Evolutionary conservation across 805 yeast species (phyloP).

Genomic region (Metschnikowia matae): DNA sequence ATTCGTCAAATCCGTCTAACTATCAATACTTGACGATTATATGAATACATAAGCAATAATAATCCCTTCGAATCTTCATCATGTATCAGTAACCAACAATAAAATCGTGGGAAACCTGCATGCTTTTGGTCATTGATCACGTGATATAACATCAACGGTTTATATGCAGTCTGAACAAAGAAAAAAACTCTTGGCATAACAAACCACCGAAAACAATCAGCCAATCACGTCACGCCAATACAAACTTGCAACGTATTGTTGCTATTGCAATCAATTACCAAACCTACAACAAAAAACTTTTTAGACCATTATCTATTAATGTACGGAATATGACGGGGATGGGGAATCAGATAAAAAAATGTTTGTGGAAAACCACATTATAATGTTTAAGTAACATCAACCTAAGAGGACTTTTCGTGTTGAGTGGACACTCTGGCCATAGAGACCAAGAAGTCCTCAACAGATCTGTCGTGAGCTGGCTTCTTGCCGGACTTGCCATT

Average conservation of each 20-base stretch:
- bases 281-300: not conserved
- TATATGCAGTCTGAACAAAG: too few species aligned
- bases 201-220: too few species aligned
- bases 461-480: slow-evolving; percentile 57
- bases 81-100: too few species aligned
- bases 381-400: slow-evolving; percentile 3
- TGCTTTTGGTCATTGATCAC: too few species aligned
- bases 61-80: too few species aligned
- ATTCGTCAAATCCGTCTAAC: too few species aligned
- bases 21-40: too few species aligned
- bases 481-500: slow-evolving; percentile 71
- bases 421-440: slow-evolving; percentile 89
- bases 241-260: not conserved
- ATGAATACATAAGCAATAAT: too few species aligned
- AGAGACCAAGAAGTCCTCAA: slow-evolving; percentile 80
- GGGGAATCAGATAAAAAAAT: slow-evolving; percentile 23
- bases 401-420: slow-evolving; percentile 74
- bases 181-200: too few species aligned
- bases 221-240: too few species aligned
- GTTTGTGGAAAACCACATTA: slow-evolving; percentile 5
- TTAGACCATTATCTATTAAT: slow-evolving; percentile 22
- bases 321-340: slow-evolving; percentile 28
- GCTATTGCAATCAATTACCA: not conserved
- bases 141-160: too few species aligned
- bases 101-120: too few species aligned